Base-by-base conservation (phyloP, 2,329 filamentous ascomycete species). In the Diaporthe amygdali region DNA sequence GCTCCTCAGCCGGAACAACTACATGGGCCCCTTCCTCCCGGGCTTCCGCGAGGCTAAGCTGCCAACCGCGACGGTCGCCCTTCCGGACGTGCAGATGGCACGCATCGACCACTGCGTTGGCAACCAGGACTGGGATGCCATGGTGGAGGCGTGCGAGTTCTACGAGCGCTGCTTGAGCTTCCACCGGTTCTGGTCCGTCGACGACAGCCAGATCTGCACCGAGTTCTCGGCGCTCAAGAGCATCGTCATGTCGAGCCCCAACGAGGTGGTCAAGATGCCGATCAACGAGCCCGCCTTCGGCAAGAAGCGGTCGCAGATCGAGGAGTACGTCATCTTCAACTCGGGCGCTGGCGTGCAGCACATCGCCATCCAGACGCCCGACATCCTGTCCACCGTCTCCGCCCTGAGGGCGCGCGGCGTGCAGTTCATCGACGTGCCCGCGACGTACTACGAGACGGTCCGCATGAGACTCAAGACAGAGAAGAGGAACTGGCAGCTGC, bases 171-270 rank as follows among this genome's bases (percentile, higher is more conserved):
- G 92, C 74, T 92, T 98, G 34, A 93, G 92, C 68, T 98, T 98
- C 89, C 95, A 97, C 85, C 94, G 95, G 75, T 98, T 98, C 91
- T 98, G 96, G 96, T 94, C 92, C 68, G 95, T 98, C 71, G 96
- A 98, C 81, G 96, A 98, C 86, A 93, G 90, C 76, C 91, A 97
- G 80, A 97, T 98, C 83, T 94, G 91, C 88, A 97, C 94, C 75
- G 95, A 97, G 79, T 98, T 94, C 88, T 95, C 92, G 1, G 95
- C 96, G 12, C 87, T 98, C 59, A 94, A 92, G 83, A 94, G 90
- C 78, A 91, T 98, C 78, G 96, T 98, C 79, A 97, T 98, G 95
- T 90, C 93, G 34, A 73, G 71, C 51, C 94, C 92, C 5, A 90
- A 95, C 84, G 93, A 96, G 71, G 81, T 93, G 5, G 94, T 98